Evolutionary conservation across 1,139 yeast species (phyloP), one percentile per base, ranked within the genome.

Genomic region (Blastobotrys buckinghamii): DNA sequence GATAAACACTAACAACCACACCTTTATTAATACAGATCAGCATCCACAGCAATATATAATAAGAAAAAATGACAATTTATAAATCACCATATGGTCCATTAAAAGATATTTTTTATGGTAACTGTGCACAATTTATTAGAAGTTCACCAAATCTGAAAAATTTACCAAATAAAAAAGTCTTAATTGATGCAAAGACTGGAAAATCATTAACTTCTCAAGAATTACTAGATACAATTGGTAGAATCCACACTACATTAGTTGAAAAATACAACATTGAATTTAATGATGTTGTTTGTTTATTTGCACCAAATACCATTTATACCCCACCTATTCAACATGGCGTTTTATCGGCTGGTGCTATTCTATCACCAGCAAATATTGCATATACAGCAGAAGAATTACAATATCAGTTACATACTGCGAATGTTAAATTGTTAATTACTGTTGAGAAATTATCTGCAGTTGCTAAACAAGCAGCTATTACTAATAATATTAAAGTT

Each of bases 321-420:
- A 56, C 60, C 20, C 61, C 67, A 1, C 49, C 58, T 1, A 48
- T 67, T 17, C 70, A 67, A 44, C 58, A 59, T 40, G 69, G 65
- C 1, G 56, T 63, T 16, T 54, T 67, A n/a, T 52, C 61, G 24
- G 56, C 60, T 10, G 72, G 71, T 9, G 73, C 64, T 3, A 50
- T 63, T 6, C 56, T 69, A 20, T 58, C 68, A 5, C 72, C 73
- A 2, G 71, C 69, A 1, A 69, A 67, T 48, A 57, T 63, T 24
- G 60, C 64, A 43, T 70, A 68, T 53, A 53, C 55, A 15, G 58
- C 65, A 17, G 59, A 56, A 22, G 74, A 70, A 53, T 60, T 69
- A 10, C 57, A 59, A 17, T 67, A 66, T 50, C 73, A 70, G 55
- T 50, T 69, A 37, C 50, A 52, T 30, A 56, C 59, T 34, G 55